Base-by-base conservation (phyloP, 108 stramenopile genomes). In the Pinguiococcus pyrenoidosus region DNA sequence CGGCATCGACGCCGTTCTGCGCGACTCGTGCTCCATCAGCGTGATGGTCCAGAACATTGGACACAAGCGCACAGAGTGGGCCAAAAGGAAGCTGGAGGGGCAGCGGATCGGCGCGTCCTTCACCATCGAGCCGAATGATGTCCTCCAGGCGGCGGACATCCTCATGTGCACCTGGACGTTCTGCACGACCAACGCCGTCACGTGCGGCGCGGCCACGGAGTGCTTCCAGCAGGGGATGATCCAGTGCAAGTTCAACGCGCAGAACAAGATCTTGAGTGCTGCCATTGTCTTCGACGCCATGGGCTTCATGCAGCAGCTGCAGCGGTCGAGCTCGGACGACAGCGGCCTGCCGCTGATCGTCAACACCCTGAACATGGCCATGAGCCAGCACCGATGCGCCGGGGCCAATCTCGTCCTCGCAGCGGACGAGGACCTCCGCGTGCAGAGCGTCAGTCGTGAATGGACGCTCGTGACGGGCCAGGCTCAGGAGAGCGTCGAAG, bases 261-360 rank as follows among this genome's bases (percentile, higher is more conserved):
- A 46, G 36, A 78, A 88, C 57, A 87, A 84, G 46, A 84, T 96
- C 32, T 71, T 70, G 18, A 67, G 80, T 0, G 54, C 88, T 36
- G 85, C 89, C 46, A 65, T 95, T 23, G 83, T 90, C 70, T 95
- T 92, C 53, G 93, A 95, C 63, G 93, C 90, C 8, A 95, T 92
- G 93, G 80, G 87, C 26, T 85, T 89, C 62, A 95, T 95, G 87
- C 73, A 92, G 43, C 88, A 92, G 55, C 71, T 92, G n/a, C 91
- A 91, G 71, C 81, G 63, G n/a, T n/a, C n/a, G n/a, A n/a, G n/a
- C n/a, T n/a, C n/a, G n/a, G n/a, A n/a, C n/a, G n/a, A 13, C 12
- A 13, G 34, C 13, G 12, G 12, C 13, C 34, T 13, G 34, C 13
- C 34, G 34, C 12, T 35, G 12, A n/a, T n/a, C n/a, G n/a, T n/a